Evolutionary conservation across 2,329 filamentous ascomycete species (phyloP), one percentile per base, ranked within the genome.

Genomic region (Alternaria arbusti): DNA sequence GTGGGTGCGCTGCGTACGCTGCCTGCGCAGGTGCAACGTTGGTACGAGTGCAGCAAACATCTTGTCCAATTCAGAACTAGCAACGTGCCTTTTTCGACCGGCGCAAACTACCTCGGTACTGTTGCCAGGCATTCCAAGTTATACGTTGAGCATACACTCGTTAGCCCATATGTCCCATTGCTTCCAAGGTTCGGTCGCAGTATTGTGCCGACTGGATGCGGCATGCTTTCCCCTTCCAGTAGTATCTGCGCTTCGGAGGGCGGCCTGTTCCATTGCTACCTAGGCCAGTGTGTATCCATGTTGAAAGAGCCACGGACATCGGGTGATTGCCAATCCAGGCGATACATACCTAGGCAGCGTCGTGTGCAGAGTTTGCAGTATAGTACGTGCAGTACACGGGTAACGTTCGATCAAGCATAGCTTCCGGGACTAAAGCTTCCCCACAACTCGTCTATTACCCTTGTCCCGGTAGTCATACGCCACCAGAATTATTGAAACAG

Each of bases 391-490:
- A 56, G 56, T 52, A 36, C 49, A 46, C 57, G 59, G 54, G 17
- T 54, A 32, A 50, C 57, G n/a, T 57, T 62, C 47, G 54, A 70
- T 65, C 13, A 59, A 65, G 59, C 46, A 64, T 55, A 43, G 62
- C 44, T 51, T 51, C 59, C 61, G 63, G 46, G 54, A 57, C 56
- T 61, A 57, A 54, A 28, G 26, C 55, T 51, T 65, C 63, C 63
- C 71, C 71, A 59, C 65, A 72, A 67, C 61, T 61, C 49, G 47
- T 61, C 46, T 52, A 28, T 28, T 46, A 65, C 43, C 59, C 65
- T 61, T 64, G 60, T 25, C 56, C 58, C 36, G 50, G 59, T 63
- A 30, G 44, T 67, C 64, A 46, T 64, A 62, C 15, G 43, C 25
- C 40, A 32, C 61, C 28, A 57, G 32, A 61, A 51, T 55, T 54